A percentile compares a stretch with the other conserved stretches of the same genome.
phyloP scores from a whole-genome alignment of 176 grass and related monocot genomes.

The Aegilops speltoides region DNA sequence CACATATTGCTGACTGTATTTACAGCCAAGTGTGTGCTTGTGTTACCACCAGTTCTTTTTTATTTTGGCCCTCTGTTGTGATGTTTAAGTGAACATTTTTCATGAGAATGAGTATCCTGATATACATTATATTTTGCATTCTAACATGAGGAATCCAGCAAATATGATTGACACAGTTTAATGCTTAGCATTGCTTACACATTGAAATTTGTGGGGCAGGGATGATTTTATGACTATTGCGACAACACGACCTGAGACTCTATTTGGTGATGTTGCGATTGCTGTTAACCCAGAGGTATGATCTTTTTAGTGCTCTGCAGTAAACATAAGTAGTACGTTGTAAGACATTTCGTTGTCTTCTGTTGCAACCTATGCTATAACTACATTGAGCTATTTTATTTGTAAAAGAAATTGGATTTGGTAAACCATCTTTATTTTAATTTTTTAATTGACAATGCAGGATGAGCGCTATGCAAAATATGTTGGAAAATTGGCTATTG shows the following conservation, averaged over 20 bases:
- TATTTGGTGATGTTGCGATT: constrained; percentile 97
- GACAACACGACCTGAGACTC: constrained; percentile 91
- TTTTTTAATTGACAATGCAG: constrained; percentile 46
- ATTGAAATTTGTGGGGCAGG: constrained; percentile 40
- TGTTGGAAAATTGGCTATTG: constrained; percentile 82
- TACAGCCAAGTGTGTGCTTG: background rate
- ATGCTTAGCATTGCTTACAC: constrained; percentile 16
- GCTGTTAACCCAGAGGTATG: constrained; percentile 86
- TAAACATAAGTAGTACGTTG: background rate
- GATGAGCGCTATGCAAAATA: constrained; percentile 87
- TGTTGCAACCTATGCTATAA: constrained; percentile 12
- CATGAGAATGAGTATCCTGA: background rate
- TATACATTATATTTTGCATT: constrained; percentile 6
- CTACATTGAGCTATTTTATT: constrained; percentile 21
- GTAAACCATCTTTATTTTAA: background rate
- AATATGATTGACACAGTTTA: constrained; percentile 10
- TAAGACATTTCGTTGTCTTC: background rate
- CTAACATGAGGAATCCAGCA: background rate
- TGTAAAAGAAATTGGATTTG: constrained; percentile 4
- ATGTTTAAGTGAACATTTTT: constrained; percentile 5
- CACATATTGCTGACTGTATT: background rate
- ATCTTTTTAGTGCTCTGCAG: background rate
- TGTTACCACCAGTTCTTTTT: background rate
- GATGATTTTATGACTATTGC: constrained; percentile 96
- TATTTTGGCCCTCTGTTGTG: background rate